These are phyloP conservation scores for Phytophthora kernoviae DNA, from an alignment of 352 stramenopile genomes.

Conservation along the genomic window DNA sequence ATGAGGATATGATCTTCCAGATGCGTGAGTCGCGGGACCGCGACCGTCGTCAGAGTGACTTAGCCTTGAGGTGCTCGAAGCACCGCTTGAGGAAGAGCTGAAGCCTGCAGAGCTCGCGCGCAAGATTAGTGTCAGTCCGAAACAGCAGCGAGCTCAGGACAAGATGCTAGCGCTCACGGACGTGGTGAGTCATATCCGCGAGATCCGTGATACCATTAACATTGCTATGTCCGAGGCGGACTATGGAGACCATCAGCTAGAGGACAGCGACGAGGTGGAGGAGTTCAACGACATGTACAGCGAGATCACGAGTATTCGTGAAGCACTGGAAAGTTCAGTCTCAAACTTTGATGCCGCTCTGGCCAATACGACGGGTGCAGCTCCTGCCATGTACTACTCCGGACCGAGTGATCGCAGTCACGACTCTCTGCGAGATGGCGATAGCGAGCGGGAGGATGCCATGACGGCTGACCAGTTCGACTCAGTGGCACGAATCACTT, in stretches of 20 bases:
- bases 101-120: conserved; percentile 18
- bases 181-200: conserved; percentile 68
- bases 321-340: conserved; percentile 56
- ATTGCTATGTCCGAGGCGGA: conserved; percentile 60
- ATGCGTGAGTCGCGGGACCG: conserved; percentile 59
- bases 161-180: conserved; percentile 58
- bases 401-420: conserved; percentile 30
- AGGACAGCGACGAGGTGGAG: conserved; percentile 30
- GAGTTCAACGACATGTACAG: conserved; percentile 61
- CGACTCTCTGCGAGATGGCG: conserved; percentile 16
- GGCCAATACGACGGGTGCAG: conserved; percentile 43
- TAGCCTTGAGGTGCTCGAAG: conserved; percentile 32
- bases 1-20: conserved; percentile 65
- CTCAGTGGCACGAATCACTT: conserved; percentile 66
- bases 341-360: conserved; percentile 55
- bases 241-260: conserved; percentile 37
- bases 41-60: conserved; percentile 46
- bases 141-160: conserved; percentile 40
- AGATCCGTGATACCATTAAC: conserved; percentile 73
- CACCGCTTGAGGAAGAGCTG: conserved; percentile 19
- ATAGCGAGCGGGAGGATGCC: conserved; percentile 20
- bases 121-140: conserved; percentile 17
- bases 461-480: conserved; percentile 63
- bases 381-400: conserved; percentile 41
- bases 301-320: conserved; percentile 57